Percentiles rank a stretch among this genome's conserved stretches.
Evolutionary conservation across 768 basidiomycete species (phyloP).

Genomic region (Lactifluus volemus): DNA sequence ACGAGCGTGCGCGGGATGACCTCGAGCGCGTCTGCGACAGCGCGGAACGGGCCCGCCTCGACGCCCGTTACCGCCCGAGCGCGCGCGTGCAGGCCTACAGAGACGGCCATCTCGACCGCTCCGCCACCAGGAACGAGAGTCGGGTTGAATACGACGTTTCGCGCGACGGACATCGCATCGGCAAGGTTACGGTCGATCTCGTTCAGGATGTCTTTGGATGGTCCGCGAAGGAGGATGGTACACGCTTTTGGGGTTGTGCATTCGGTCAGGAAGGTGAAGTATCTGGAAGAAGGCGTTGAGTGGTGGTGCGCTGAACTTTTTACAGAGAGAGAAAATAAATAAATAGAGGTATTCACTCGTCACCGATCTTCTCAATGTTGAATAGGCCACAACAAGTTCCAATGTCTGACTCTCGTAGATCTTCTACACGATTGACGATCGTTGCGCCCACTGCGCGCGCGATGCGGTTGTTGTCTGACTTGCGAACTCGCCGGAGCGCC

Average conservation of each 20-base stretch:
- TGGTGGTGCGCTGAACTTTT: neutral
- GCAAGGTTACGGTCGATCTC: slow-evolving; percentile 97
- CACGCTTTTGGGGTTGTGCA: slow-evolving; percentile 91
- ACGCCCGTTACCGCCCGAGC: slow-evolving; percentile 78
- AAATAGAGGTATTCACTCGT: neutral
- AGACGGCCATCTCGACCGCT: slow-evolving; percentile 97
- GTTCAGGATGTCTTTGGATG: slow-evolving; percentile 96
- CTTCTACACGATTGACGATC: slow-evolving; percentile 94
- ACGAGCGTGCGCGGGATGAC: slow-evolving; percentile 93
- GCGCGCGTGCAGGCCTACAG: slow-evolving; percentile 74
- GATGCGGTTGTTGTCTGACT: slow-evolving; percentile 98
- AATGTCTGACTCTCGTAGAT: slow-evolving; percentile 35
- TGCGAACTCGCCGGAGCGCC: slow-evolving; percentile 94
- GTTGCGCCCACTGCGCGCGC: slow-evolving; percentile 93
- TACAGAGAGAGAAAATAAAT: neutral
- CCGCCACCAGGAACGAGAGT: slow-evolving; percentile 91
- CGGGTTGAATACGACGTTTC: slow-evolving; percentile 96
- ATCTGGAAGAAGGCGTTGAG: slow-evolving; percentile 36
- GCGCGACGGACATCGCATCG: slow-evolving; percentile 95
- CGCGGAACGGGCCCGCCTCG: slow-evolving; percentile 84
- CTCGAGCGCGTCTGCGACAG: slow-evolving; percentile 94
- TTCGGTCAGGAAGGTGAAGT: slow-evolving; percentile 95
- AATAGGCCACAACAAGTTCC: too few species aligned
- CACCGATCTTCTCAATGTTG: too few species aligned
- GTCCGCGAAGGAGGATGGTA: slow-evolving; percentile 95